These are phyloP conservation scores for Physaria fendleri DNA, from an alignment of 345 rosid species.

Conservation along the genomic window DNA sequence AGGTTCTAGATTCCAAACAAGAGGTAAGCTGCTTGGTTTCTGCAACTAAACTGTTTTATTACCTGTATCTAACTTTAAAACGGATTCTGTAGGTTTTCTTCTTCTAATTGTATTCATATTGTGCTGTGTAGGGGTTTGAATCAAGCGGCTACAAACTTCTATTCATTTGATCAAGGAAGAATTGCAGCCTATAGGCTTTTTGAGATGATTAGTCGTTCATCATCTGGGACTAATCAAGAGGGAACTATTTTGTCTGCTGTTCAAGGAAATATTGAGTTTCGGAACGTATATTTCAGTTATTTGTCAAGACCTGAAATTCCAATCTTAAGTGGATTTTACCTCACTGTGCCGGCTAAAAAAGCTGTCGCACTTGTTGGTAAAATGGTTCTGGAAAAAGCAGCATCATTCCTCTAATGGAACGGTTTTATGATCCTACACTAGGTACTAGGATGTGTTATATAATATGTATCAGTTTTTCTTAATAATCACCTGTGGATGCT, in stretches of 20 bases:
- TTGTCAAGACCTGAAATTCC: constrained; percentile 98
- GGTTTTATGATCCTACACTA: constrained; percentile 98
- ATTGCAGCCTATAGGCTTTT: constrained; percentile 97
- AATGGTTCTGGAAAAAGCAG: constrained; percentile 99
- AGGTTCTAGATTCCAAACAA: constrained; percentile 35
- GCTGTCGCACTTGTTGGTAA: constrained; percentile 97
- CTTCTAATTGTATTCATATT: no score
- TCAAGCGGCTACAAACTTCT: constrained; percentile 99
- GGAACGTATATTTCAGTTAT: constrained; percentile 97
- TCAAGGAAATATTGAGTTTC: constrained; percentile 95
- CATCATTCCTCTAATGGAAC: constrained; percentile 97
- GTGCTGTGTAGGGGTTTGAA: constrained; percentile 68
- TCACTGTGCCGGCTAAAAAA: constrained; percentile 93
- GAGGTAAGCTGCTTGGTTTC: constrained; percentile 34
- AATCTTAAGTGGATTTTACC: constrained; percentile 95
- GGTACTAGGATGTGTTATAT: constrained; percentile 42
- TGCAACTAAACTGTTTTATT: background rate
- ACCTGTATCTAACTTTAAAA: background rate
- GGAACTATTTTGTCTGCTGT: constrained; percentile 51
- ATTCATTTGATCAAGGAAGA: constrained; percentile 97
- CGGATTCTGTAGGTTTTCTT: constrained; percentile 20
- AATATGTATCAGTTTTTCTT: background rate
- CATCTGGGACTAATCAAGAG: constrained; percentile 69
- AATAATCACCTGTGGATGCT: background rate
- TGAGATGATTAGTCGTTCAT: constrained; percentile 97